Percentiles rank a stretch among this genome's conserved stretches.
These are phyloP conservation scores for Discostella pseudostelligera DNA, from an alignment of 108 stramenopile genomes.

Conservation along the genomic window DNA sequence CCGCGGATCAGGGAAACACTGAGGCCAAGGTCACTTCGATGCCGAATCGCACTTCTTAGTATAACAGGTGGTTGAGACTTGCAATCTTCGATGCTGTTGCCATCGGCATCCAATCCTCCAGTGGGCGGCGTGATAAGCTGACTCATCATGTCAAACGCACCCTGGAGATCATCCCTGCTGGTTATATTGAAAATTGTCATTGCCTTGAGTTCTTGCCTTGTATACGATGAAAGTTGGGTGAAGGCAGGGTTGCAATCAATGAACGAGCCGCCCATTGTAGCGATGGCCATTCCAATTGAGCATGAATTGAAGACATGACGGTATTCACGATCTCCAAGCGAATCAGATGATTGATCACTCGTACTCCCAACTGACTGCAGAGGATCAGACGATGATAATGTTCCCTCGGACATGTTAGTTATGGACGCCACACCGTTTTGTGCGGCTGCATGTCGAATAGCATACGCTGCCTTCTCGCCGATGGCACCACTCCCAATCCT, in stretches of 20 bases:
- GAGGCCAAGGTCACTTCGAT: slow-evolving; percentile 71
- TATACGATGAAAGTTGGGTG: slow-evolving; percentile 62
- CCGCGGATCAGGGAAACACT: slow-evolving; percentile 70
- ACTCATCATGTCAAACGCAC: slow-evolving; percentile 85
- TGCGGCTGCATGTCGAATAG: slow-evolving; percentile 81
- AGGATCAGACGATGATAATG: slow-evolving; percentile 18
- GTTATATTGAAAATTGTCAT: slow-evolving; percentile 90
- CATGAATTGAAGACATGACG: slow-evolving; percentile 82
- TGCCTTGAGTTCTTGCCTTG: slow-evolving; percentile 76
- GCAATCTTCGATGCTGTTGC: slow-evolving; percentile 51
- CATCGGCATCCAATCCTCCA: slow-evolving; percentile 42
- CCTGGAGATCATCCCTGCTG: slow-evolving; percentile 69
- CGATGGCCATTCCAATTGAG: slow-evolving; percentile 85
- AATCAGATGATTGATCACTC: slow-evolving; percentile 65
- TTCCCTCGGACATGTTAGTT: slow-evolving; percentile 68
- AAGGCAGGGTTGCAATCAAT: slow-evolving; percentile 88
- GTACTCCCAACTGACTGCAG: slow-evolving; percentile 58
- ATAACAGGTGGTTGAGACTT: slow-evolving; percentile 31
- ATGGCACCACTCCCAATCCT: slow-evolving; percentile 79
- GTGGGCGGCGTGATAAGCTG: slow-evolving; percentile 74
- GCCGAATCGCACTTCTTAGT: slow-evolving; percentile 35
- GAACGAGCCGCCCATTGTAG: slow-evolving; percentile 87
- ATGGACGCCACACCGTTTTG: slow-evolving; percentile 85
- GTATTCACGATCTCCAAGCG: slow-evolving; percentile 64
- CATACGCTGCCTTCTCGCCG: slow-evolving; percentile 72